Percentiles rank a stretch among this genome's conserved stretches.
phyloP scores from a whole-genome alignment of 164 flowering plant species.

The Buxus sempervirens region DNA sequence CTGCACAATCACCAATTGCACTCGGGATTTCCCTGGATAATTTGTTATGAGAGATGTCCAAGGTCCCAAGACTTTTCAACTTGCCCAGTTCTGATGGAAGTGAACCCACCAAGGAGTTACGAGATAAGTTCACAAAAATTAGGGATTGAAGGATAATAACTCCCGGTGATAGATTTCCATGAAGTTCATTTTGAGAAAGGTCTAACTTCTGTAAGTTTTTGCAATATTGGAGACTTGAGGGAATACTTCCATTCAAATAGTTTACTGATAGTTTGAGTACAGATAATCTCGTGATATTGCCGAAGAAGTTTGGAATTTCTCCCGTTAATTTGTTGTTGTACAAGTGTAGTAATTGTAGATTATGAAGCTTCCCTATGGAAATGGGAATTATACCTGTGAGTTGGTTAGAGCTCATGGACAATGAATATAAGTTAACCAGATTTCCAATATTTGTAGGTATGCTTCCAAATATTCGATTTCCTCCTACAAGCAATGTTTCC shows the following conservation, averaged over 20 bases:
- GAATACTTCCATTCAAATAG: neutral
- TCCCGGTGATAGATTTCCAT: neutral
- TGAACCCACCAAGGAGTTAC: neutral
- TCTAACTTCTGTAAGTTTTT: neutral
- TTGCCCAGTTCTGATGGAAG: neutral
- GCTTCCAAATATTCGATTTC: neutral
- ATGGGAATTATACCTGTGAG: neutral
- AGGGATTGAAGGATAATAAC: neutral
- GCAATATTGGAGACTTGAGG: neutral
- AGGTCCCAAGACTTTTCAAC: neutral
- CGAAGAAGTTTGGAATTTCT: neutral
- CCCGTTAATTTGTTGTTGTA: neutral
- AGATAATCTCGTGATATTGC: neutral
- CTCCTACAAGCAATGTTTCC: neutral
- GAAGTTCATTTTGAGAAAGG: neutral
- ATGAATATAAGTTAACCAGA: neutral
- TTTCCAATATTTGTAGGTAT: neutral
- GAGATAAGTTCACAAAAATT: neutral
- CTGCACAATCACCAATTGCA: neutral
- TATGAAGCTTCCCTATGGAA: neutral
- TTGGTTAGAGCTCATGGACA: neutral
- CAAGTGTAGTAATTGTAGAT: neutral
- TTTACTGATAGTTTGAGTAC: neutral
- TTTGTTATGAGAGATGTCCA: neutral
- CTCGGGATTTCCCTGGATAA: neutral